Conservation (phyloP, 495 filamentous ascomycete species). For the Pyrenula aspistea region DNA sequence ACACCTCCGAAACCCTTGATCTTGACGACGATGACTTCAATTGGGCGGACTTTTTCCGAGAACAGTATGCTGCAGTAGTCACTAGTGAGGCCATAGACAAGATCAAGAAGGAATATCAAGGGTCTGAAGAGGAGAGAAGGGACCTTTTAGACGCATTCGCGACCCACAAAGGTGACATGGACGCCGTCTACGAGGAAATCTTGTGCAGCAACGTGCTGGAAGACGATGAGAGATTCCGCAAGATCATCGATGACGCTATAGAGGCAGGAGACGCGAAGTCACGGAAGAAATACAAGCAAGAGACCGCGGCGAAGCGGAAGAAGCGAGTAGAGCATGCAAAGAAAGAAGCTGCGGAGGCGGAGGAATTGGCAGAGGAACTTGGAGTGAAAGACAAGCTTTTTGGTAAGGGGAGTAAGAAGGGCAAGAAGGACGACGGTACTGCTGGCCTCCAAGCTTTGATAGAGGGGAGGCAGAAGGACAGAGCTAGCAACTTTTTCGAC, state of each 20-base stretch:
- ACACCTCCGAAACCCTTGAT: conserved; percentile 65
- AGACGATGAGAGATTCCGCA: conserved; percentile 75
- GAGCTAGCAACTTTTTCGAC: conserved; percentile 47
- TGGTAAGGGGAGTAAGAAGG: conserved; percentile 16
- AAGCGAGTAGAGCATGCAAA: conserved; percentile 50
- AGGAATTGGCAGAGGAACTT: conserved; percentile 56
- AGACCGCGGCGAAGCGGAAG: conserved; percentile 52
- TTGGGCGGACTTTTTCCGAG: conserved; percentile 80
- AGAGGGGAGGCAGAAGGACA: conserved; percentile 37
- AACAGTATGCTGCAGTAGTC: conserved; percentile 63
- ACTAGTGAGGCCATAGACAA: conserved; percentile 55
- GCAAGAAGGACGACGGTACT: conserved; percentile 17
- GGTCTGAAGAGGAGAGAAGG: conserved; percentile 68
- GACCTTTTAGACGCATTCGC: conserved; percentile 70
- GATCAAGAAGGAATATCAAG: conserved; percentile 68
- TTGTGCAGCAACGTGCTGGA: conserved; percentile 77
- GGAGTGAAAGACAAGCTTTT: conserved; percentile 38
- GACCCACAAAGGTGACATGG: conserved; percentile 57
- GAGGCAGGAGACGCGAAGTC: conserved; percentile 46
- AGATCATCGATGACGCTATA: conserved; percentile 75
- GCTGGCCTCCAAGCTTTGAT: conserved; percentile 47
- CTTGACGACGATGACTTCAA: conserved; percentile 66
- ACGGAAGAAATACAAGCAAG: conserved; percentile 57
- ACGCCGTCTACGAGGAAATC: conserved; percentile 61
- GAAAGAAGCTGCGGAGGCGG: conserved; percentile 60